Evolutionary conservation across 2,329 filamentous ascomycete genomes (phyloP), one percentile per base, ranked within the genome.

Genomic region (Venturia pyrina): DNA sequence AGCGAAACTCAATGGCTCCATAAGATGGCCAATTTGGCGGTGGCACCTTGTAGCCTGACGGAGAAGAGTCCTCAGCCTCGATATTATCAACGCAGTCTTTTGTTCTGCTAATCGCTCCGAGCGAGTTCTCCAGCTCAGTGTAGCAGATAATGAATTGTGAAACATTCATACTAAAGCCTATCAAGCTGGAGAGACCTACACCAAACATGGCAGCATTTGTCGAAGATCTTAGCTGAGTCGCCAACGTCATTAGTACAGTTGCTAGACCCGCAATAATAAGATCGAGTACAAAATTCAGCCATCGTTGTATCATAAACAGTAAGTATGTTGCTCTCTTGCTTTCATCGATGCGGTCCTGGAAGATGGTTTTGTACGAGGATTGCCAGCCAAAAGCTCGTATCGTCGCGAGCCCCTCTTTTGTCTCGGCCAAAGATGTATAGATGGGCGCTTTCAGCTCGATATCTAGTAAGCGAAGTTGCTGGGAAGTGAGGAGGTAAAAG

Each of bases 121-220:
- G 79, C 43, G 80, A 79, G 0, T 83, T 86, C 69, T 87, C 85
- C 19, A 87, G 73, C 56, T 78, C 77, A 0, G 84, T 85, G 83
- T 83, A 87, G 43, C 40, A 44, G 21, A 40, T 15, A 7, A 84
- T 76, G 19, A 84, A 72, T 10, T 79, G 71, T 65, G 81, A 81
- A 66, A 86, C 76, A 62, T 77, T 79, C 56, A 80, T 76, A 53
- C 80, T 83, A 71, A 86, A 83, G 24, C 78, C 73, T 32, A 85
- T 79, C 44, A 85, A 77, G 66, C 83, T 83, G 32, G 83, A 72
- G 13, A 86, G 72, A 0, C 82, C 82, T 7, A 85, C 76, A 66
- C 82, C 83, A 5, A 84, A 77, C 61, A 78, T 80, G 37, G 80
- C 82, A 2, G 79, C 76, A 61, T 77, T 78, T n/a, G 37, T 37